These are phyloP conservation scores for Fusarium chaquense DNA, from an alignment of 2,329 filamentous ascomycete species.

Conservation along the genomic window DNA sequence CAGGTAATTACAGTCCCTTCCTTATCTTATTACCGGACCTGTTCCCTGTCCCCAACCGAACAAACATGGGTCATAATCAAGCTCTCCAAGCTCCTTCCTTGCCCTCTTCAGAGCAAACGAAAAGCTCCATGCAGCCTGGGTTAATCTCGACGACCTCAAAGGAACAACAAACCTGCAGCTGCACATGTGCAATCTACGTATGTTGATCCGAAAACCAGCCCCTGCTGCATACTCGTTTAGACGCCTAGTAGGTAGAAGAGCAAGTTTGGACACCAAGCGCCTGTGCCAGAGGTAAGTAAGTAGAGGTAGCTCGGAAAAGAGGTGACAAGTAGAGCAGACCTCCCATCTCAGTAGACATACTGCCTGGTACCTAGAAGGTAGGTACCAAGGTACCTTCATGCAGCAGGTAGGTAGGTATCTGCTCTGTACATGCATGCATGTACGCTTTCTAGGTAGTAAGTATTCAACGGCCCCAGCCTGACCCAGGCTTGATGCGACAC, in stretches of 20 bases:
- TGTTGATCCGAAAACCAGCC: not conserved
- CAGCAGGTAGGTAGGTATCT: not conserved
- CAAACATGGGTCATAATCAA: conserved; percentile 23
- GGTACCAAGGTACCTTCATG: not conserved
- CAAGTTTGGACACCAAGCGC: not conserved
- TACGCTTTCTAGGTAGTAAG: not conserved
- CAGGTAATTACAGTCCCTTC: conserved; percentile 9
- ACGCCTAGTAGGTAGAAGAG: not conserved
- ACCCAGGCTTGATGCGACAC: conserved; percentile 34
- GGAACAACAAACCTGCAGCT: conserved; percentile 1
- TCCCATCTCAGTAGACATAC: conserved; percentile 27
- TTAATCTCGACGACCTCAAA: conserved; percentile 27
- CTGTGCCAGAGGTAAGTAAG: not conserved
- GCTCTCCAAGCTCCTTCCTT: conserved; percentile 27
- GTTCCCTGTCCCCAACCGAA: conserved; percentile 5
- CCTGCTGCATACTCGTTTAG: not conserved
- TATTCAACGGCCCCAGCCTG: conserved; percentile 22
- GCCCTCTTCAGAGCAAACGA: conserved; percentile 21
- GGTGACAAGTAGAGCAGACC: not conserved
- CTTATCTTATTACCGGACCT: conserved; percentile 32
- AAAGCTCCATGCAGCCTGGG: not conserved
- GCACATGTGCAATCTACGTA: conserved; percentile 8
- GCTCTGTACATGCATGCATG: not conserved
- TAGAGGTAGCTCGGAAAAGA: not conserved
- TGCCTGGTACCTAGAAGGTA: not conserved